Conservation (phyloP, 306 rosid species). For the Medicago arabica region DNA sequence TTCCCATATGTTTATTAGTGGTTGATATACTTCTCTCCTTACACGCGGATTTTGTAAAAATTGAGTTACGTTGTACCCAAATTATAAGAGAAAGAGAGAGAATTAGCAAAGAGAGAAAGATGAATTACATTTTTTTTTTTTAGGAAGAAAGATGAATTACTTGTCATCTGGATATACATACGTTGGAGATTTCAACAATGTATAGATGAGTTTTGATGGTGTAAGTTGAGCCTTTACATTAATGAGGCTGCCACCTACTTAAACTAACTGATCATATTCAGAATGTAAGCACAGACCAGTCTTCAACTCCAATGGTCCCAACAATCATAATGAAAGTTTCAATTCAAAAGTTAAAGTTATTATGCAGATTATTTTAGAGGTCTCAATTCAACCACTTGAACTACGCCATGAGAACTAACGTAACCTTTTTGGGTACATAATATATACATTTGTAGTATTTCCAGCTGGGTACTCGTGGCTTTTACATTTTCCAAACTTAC, state of each 20-base stretch:
- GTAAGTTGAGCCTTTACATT: constrained; percentile 41
- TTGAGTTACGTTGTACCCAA: too few relatives aligned
- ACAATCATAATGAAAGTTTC: constrained; percentile 1
- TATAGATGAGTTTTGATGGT: constrained; percentile 50
- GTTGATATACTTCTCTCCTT: too few relatives aligned
- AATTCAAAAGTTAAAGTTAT: neutral
- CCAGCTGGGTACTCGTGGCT: neutral
- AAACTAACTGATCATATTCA: constrained; percentile 39
- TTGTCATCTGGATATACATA: neutral
- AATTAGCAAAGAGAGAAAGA: neutral
- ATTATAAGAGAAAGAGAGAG: too few relatives aligned
- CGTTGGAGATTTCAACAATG: constrained; percentile 35
- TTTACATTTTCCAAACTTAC: neutral
- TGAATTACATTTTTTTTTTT: too few relatives aligned
- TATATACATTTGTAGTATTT: too few relatives aligned
- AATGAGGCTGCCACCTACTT: constrained; percentile 50
- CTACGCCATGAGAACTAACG: neutral
- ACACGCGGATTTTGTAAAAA: too few relatives aligned
- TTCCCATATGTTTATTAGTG: too few relatives aligned
- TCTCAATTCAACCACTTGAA: neutral
- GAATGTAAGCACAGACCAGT: constrained; percentile 22
- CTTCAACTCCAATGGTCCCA: constrained; percentile 42
- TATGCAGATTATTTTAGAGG: too few relatives aligned
- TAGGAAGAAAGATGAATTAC: neutral
- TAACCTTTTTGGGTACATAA: neutral